Conservation (phyloP, 768 basidiomycete species). For the Boletus reticulatus region DNA sequence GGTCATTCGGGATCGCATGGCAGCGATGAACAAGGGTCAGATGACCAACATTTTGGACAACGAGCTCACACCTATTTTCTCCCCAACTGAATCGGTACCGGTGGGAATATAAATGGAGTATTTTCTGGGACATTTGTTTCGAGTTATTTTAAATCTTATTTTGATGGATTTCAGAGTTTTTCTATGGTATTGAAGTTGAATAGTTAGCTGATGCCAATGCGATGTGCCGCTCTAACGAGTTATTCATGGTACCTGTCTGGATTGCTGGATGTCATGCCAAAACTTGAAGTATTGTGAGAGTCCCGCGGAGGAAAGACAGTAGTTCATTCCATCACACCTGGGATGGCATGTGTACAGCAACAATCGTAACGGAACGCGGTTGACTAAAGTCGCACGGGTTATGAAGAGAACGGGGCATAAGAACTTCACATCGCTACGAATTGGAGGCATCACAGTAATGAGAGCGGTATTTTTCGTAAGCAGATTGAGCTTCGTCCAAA, state of each 20-base stretch:
- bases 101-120: neutral
- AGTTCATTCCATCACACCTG: too few relatives aligned
- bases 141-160: neutral
- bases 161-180: too few relatives aligned
- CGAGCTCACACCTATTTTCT: neutral
- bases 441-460: neutral
- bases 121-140: neutral
- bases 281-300: too few relatives aligned
- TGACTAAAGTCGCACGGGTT: too few relatives aligned
- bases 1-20: conserved; percentile 29
- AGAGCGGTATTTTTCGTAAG: neutral
- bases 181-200: too few relatives aligned
- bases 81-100: neutral
- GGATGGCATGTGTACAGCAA: too few relatives aligned
- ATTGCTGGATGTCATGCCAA: too few relatives aligned
- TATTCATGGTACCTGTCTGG: too few relatives aligned
- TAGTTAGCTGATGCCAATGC: too few relatives aligned
- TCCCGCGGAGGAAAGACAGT: too few relatives aligned
- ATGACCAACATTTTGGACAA: conserved; percentile 21
- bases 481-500: conserved; percentile 14
- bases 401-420: neutral
- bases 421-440: neutral
- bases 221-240: too few relatives aligned
- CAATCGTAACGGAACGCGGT: too few relatives aligned
- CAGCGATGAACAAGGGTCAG: conserved; percentile 12